Evolutionary conservation across 2,329 filamentous ascomycete genomes (phyloP), one percentile per base, ranked within the genome.

Genomic region (Teratosphaeriaceae sp.): DNA sequence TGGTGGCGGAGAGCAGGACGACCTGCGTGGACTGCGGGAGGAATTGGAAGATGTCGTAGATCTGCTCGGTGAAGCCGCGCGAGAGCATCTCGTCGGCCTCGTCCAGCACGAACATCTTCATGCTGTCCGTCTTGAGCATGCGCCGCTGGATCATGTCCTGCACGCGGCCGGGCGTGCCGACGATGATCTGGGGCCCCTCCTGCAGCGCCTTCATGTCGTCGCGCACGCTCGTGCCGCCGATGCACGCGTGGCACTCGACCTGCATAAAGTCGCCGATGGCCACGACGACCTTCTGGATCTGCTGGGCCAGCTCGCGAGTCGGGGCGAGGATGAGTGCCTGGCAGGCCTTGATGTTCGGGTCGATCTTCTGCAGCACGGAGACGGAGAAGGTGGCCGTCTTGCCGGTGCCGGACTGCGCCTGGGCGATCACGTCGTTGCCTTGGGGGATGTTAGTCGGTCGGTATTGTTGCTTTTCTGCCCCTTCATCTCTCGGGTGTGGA

Each of bases 381-480:
- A 98, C 94, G 63, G 92, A 97, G 83, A 98, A 98, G 60, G 92
- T 98, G 60, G 92, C 92, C 59, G 92, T 98, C 82, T 98, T 98
- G 76, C 92, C 92, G 69, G 92, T 98, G 79, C 92, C 92, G 61
- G 92, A 98, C 79, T 98, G 92, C 63, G 92, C 92, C 79, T 98
- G 92, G 55, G 94, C 92, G 70, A 98, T 98, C 65, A 98, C 92
- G 82, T 98, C 92, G 79, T 90, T 88, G 62, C 40, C 88, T 87
- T 88, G n/a, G n/a, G 34, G 19, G 15, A 11, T n/a, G 41, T 52
- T 49, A 42, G 37, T 34, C n/a, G 35, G n/a, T n/a, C n/a, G n/a
- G n/a, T n/a, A n/a, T n/a, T n/a, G n/a, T n/a, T n/a, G n/a, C n/a
- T n/a, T n/a, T n/a, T n/a, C n/a, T n/a, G n/a, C n/a, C n/a, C n/a